Evolutionary conservation across 148 eudicot genomes (phyloP).

Genomic region (Silene uniflora): DNA sequence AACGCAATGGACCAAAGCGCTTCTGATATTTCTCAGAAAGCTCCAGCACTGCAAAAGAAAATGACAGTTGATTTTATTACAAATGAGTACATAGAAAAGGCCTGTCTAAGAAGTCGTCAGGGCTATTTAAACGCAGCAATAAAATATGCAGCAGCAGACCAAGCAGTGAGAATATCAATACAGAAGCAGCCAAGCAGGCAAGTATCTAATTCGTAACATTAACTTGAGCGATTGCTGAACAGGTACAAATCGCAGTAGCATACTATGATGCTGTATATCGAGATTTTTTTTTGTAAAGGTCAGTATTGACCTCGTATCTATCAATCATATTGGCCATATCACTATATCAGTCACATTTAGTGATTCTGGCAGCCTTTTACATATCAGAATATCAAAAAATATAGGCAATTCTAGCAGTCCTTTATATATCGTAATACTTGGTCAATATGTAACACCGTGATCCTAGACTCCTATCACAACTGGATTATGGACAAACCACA

Average conservation of each 20-base stretch:
- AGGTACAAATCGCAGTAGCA: neutral
- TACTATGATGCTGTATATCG: neutral
- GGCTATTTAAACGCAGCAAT: neutral
- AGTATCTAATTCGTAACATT: neutral
- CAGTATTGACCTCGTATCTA: neutral
- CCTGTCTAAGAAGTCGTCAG: neutral
- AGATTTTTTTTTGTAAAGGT: neutral
- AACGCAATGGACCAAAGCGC: conserved; percentile 94
- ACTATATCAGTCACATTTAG: neutral
- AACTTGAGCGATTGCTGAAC: neutral
- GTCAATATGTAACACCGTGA: neutral
- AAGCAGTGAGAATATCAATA: neutral
- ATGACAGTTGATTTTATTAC: neutral
- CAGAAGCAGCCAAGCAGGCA: neutral
- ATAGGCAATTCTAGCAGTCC: neutral
- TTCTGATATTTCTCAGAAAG: conserved; percentile 95
- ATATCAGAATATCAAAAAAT: too few species aligned
- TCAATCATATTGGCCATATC: neutral
- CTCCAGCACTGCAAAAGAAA: conserved; percentile 67
- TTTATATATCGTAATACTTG: too few species aligned
- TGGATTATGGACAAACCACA: neutral
- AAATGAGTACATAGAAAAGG: neutral
- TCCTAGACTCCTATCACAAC: neutral
- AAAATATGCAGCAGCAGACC: neutral
- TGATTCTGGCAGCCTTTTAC: neutral